Evolutionary conservation across 345 rosid species (phyloP).

Genomic region (Populus alba): DNA sequence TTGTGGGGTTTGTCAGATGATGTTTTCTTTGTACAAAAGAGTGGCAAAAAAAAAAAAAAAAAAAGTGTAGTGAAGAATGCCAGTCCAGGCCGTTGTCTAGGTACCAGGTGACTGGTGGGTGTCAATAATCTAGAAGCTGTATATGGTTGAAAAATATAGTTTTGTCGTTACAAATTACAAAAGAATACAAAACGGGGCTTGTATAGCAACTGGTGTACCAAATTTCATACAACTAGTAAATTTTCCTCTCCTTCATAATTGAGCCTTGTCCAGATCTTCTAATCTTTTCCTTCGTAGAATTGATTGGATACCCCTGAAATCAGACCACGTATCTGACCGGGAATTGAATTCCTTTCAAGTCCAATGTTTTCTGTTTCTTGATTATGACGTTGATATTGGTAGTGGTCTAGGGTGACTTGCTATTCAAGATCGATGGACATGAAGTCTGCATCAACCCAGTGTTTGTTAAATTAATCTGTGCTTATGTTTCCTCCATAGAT

Average conservation of each 20-base stretch:
- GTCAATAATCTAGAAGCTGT: conserved; percentile 31
- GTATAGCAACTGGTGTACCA: conserved; percentile 36
- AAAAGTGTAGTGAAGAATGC: conserved; percentile 44
- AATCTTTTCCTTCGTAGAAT: not conserved
- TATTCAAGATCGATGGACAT: not conserved
- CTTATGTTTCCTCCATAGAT: not conserved
- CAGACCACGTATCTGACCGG: not conserved
- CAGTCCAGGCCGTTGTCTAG: conserved; percentile 72
- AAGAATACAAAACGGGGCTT: conserved; percentile 13
- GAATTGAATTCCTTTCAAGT: not conserved
- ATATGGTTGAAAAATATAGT: conserved; percentile 15
- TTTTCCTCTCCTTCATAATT: not conserved
- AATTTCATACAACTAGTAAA: conserved; percentile 14
- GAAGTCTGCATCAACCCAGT: not conserved
- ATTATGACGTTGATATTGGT: not conserved
- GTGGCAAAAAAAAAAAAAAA: not conserved
- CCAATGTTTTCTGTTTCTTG: not conserved
- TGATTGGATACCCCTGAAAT: not conserved
- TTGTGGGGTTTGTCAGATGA: conserved; percentile 21
- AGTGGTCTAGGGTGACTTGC: not conserved
- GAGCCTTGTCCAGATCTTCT: not conserved
- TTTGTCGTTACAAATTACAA: conserved; percentile 12
- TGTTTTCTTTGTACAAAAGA: conserved; percentile 28
- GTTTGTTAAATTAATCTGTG: not conserved
- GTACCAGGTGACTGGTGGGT: conserved; percentile 73